These are phyloP conservation scores for Plasmodium ovale DNA, from an alignment of 169 alveolate genomes.

Conservation along the genomic window DNA sequence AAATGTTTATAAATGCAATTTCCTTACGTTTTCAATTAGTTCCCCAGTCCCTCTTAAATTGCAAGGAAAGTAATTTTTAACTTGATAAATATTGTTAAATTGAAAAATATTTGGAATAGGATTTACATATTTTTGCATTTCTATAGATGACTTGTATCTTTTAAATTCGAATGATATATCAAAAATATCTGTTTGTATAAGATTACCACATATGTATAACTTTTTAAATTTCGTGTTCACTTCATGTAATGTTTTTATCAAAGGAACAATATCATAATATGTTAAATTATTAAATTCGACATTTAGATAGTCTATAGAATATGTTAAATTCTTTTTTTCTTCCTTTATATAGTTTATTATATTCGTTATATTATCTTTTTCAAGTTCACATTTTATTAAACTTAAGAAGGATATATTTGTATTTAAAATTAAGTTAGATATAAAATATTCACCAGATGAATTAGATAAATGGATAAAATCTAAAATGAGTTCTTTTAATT, in stretches of 20 bases:
- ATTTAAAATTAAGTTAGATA: slow-evolving; percentile 18
- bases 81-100: slow-evolving; percentile 32
- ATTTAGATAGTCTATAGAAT: slow-evolving; percentile 38
- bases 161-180: slow-evolving; percentile 57
- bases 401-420: slow-evolving; percentile 29
- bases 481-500: slow-evolving; percentile 40
- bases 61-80: slow-evolving; percentile 13
- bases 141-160: slow-evolving; percentile 32
- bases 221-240: slow-evolving; percentile 43
- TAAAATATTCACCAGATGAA: slow-evolving; percentile 41
- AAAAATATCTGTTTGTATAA: slow-evolving; percentile 53
- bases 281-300: slow-evolving; percentile 51
- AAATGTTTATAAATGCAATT: too few relatives aligned
- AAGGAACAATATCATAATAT: slow-evolving; percentile 36
- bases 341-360: background rate
- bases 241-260: slow-evolving; percentile 9
- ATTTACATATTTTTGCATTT: slow-evolving; percentile 47
- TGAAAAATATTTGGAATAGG: slow-evolving; percentile 21
- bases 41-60: slow-evolving; percentile 46
- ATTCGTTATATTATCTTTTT: slow-evolving; percentile 14
- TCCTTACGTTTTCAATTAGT: slow-evolving; percentile 23
- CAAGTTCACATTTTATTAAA: slow-evolving; percentile 24
- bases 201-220: slow-evolving; percentile 57
- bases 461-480: slow-evolving; percentile 52
- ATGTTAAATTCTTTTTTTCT: background rate